Evolutionary conservation across 169 alveolate genomes (phyloP).

Genomic region (Fabrea salina): DNA sequence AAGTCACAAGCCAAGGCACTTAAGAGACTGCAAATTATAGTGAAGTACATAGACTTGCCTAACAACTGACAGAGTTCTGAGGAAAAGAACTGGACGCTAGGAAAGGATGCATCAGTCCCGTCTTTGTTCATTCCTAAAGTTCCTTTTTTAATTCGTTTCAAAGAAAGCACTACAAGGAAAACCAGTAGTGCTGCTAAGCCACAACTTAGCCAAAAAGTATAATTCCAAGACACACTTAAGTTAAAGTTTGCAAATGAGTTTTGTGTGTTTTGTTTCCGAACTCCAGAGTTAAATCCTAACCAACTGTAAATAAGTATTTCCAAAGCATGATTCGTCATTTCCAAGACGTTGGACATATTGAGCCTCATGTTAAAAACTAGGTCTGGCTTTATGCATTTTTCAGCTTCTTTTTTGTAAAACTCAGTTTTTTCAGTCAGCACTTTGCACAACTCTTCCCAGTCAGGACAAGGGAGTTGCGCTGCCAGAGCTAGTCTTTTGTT

Average conservation of each 20-base stretch:
- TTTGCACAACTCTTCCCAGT: too few relatives aligned
- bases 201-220: not conserved
- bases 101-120: not conserved
- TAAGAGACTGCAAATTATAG: not conserved
- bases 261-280: not conserved
- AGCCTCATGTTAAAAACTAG: too few relatives aligned
- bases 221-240: not conserved
- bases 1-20: constrained; percentile 3
- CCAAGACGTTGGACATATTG: not conserved
- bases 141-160: not conserved
- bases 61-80: not conserved
- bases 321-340: not conserved
- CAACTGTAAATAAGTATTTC: not conserved
- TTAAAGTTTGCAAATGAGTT: not conserved
- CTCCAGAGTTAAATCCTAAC: not conserved
- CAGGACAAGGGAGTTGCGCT: too few relatives aligned
- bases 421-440: too few relatives aligned
- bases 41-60: not conserved
- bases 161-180: not conserved
- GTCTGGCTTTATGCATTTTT: too few relatives aligned
- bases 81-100: not conserved
- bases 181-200: not conserved
- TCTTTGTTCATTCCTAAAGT: constrained; percentile 27
- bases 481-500: too few relatives aligned
- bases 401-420: too few relatives aligned